A percentile compares a stretch with the other conserved stretches of the same genome.
Conservation (phyloP, 352 stramenopile genomes). For the Aphanomyces astaci region DNA sequence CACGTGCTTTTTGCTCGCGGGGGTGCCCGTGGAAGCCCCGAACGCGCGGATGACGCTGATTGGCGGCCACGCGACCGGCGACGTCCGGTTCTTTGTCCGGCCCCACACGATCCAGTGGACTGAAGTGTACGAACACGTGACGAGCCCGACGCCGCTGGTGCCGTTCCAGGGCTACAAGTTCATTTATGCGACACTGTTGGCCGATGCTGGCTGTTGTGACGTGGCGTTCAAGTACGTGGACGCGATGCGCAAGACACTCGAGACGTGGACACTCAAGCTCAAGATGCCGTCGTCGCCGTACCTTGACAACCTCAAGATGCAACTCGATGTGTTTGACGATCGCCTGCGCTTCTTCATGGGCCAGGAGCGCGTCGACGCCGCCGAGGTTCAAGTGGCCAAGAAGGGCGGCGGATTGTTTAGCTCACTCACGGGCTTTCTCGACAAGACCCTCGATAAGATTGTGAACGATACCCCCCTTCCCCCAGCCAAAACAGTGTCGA, state of each 20-base stretch:
- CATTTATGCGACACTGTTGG: slow-evolving; percentile 81
- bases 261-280: slow-evolving; percentile 73
- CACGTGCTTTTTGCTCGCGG: slow-evolving; percentile 71
- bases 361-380: slow-evolving; percentile 42
- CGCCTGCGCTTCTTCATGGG: slow-evolving; percentile 77
- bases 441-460: slow-evolving; percentile 21
- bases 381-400: slow-evolving; percentile 21
- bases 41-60: slow-evolving; percentile 74
- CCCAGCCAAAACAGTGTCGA: neutral
- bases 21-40: slow-evolving; percentile 60
- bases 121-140: slow-evolving; percentile 72
- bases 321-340: slow-evolving; percentile 79
- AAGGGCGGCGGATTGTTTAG: slow-evolving; percentile 24
- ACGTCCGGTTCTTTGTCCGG: slow-evolving; percentile 80
- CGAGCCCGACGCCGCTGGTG: slow-evolving; percentile 48
- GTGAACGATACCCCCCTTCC: slow-evolving; percentile 16
- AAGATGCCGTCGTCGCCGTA: slow-evolving; percentile 71
- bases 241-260: slow-evolving; percentile 74
- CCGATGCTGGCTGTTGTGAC: slow-evolving; percentile 75
- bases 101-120: slow-evolving; percentile 67
- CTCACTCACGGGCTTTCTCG: neutral
- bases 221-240: slow-evolving; percentile 82
- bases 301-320: slow-evolving; percentile 81
- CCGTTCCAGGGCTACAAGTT: slow-evolving; percentile 86
- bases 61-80: slow-evolving; percentile 54